A percentile compares a stretch with the other conserved stretches of the same genome.
These are phyloP conservation scores for Arbutus unedo DNA, from an alignment of 148 eudicot species.

Conservation along the genomic window DNA sequence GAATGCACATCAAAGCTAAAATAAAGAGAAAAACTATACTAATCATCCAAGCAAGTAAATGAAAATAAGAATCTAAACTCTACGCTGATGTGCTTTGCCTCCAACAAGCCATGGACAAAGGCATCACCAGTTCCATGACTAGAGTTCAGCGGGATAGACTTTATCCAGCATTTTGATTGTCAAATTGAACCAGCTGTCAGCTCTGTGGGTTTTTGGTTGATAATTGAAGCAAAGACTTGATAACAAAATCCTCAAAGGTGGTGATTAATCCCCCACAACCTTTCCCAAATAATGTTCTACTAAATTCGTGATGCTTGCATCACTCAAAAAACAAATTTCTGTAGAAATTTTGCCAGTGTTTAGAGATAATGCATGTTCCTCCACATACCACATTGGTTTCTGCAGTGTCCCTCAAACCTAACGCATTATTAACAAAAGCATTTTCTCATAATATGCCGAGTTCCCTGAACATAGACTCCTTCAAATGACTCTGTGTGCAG, in stretches of 20 bases:
- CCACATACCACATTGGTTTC: neutral
- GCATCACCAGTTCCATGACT: neutral
- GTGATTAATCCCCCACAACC: neutral
- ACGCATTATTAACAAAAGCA: neutral
- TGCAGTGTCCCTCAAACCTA: neutral
- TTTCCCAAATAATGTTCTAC: neutral
- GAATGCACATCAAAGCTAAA: neutral
- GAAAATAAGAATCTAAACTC: neutral
- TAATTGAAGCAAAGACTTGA: neutral
- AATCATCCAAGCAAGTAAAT: neutral
- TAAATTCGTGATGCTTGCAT: neutral
- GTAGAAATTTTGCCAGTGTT: neutral
- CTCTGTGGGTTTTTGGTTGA: neutral
- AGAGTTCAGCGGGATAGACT: neutral
- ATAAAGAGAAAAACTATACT: neutral
- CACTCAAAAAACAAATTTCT: neutral
- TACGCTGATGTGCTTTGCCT: neutral
- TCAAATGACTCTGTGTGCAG: neutral
- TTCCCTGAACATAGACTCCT: neutral
- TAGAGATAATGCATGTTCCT: neutral
- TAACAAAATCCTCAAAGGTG: neutral
- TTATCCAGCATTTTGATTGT: neutral
- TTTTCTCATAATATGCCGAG: too few relatives aligned
- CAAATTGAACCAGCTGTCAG: neutral
- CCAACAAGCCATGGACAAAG: conserved; percentile 7